phyloP scores from a whole-genome alignment of 1,284 basidiomycete species.

The Ustilago nuda region DNA sequence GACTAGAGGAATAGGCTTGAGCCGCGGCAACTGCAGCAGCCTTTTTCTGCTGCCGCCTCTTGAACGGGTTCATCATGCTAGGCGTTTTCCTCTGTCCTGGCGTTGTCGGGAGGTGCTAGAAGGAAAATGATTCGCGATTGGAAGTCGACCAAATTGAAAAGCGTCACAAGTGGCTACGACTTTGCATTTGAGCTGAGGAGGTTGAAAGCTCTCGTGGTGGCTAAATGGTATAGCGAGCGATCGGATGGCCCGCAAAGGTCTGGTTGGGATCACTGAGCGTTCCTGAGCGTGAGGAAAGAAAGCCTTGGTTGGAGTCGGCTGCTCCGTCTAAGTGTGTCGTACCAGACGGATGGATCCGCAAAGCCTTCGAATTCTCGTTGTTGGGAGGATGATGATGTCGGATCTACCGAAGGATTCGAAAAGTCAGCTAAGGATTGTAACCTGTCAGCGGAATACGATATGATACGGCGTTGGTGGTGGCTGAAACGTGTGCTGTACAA shows the following conservation, averaged over 20 bases:
- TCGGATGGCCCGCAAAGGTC: no score
- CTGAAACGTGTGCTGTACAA: neutral
- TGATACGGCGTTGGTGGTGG: constrained; percentile 1
- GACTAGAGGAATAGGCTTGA: constrained; percentile 1
- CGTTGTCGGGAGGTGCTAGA: neutral
- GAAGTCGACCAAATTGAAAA: neutral
- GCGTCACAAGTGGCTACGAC: neutral
- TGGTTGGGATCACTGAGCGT: neutral
- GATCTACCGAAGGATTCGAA: neutral
- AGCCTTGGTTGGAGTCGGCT: neutral
- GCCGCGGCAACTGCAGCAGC: constrained; percentile 20
- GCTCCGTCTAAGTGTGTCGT: neutral
- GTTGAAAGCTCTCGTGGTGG: neutral
- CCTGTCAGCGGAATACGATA: neutral
- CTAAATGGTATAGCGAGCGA: neutral
- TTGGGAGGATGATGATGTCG: neutral
- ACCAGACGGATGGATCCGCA: neutral
- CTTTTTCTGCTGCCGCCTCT: constrained; percentile 37
- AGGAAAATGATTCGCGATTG: neutral
- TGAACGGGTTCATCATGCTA: constrained; percentile 51
- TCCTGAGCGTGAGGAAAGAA: neutral
- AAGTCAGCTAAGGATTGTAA: neutral
- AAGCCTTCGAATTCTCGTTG: neutral
- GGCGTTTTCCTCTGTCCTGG: neutral
- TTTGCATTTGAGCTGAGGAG: neutral